phyloP scores from a whole-genome alignment of 2,329 filamentous ascomycete genomes.

The Incumbomyces lentus region DNA sequence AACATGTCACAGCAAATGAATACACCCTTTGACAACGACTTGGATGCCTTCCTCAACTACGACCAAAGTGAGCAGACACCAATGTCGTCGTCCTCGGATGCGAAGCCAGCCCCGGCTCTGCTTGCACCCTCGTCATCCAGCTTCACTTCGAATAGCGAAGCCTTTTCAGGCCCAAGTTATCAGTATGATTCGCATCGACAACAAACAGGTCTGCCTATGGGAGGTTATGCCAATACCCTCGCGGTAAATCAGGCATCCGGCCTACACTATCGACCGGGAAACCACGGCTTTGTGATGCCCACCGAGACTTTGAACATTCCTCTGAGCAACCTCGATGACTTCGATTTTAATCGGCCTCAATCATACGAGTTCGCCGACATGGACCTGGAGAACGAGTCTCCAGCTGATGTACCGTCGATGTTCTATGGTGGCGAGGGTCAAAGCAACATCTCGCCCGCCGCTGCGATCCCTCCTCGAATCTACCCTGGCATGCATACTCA shows the following conservation, averaged over 20 bases:
- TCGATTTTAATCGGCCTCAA: conserved; percentile 45
- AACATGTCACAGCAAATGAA: conserved; percentile 22
- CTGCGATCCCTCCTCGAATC: conserved; percentile 51
- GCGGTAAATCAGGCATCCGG: conserved; percentile 56
- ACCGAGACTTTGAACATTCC: conserved; percentile 21
- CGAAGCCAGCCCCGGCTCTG: conserved; percentile 28
- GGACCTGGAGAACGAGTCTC: conserved; percentile 59
- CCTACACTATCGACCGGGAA: conserved; percentile 29
- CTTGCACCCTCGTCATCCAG: conserved; percentile 27
- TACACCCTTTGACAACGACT: conserved; percentile 33
- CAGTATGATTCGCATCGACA: conserved; percentile 94
- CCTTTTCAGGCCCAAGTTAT: conserved; percentile 72
- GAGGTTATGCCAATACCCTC: conserved; percentile 69
- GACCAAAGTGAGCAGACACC: conserved; percentile 33
- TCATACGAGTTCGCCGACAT: conserved; percentile 53
- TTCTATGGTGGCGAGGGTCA: conserved; percentile 51
- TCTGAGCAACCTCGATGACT: conserved; percentile 43
- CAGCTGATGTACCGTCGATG: conserved; percentile 45
- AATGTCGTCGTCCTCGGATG: conserved; percentile 17
- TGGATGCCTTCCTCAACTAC: conserved; percentile 38
- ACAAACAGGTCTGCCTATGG: conserved; percentile 82
- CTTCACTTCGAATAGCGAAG: conserved; percentile 28
- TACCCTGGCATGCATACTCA: conserved; percentile 93
- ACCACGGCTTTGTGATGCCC: conserved; percentile 35
- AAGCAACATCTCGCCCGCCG: conserved; percentile 35